These are phyloP conservation scores for Bisporella sp. DNA, from an alignment of 2,329 filamentous ascomycete species.

Conservation along the genomic window DNA sequence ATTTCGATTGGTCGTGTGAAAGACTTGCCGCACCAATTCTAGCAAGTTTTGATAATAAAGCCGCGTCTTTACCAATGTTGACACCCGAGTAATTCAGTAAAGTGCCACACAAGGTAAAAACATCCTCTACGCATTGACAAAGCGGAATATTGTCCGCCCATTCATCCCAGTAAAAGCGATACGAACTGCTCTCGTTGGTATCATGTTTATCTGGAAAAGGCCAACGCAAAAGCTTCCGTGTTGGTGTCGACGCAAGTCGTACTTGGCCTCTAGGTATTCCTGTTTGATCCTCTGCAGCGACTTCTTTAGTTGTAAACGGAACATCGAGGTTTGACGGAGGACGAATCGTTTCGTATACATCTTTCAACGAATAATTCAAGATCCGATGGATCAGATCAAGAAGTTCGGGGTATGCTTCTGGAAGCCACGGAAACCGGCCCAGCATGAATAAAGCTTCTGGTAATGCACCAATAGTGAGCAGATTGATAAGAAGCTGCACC, in stretches of 20 bases:
- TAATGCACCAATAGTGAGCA: conserved; percentile 85
- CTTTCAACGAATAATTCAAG: conserved; percentile 71
- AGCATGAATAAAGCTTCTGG: conserved; percentile 91
- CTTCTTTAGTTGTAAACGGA: conserved; percentile 39
- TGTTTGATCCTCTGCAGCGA: conserved; percentile 54
- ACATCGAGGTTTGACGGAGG: conserved; percentile 33
- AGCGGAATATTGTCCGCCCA: conserved; percentile 91
- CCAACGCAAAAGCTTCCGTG: conserved; percentile 72
- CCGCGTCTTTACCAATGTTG: conserved; percentile 78
- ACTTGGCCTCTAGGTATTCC: conserved; percentile 64
- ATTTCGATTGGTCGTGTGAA: conserved; percentile 57
- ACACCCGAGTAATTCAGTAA: conserved; percentile 81
- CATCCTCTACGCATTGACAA: conserved; percentile 83
- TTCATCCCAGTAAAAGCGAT: conserved; percentile 95
- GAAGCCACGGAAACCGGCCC: conserved; percentile 86
- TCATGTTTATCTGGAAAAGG: conserved; percentile 74
- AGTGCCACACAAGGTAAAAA: conserved; percentile 79
- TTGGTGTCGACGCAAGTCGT: conserved; percentile 49
- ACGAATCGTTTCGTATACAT: conserved; percentile 50
- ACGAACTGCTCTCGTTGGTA: conserved; percentile 66
- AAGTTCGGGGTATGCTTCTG: conserved; percentile 77
- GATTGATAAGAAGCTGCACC: conserved; percentile 71
- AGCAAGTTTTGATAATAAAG: conserved; percentile 73
- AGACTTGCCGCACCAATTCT: conserved; percentile 77
- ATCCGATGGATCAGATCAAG: conserved; percentile 79